Base-by-base conservation (phyloP, 2,329 filamentous ascomycete species). In the Dendryphion nanum region DNA sequence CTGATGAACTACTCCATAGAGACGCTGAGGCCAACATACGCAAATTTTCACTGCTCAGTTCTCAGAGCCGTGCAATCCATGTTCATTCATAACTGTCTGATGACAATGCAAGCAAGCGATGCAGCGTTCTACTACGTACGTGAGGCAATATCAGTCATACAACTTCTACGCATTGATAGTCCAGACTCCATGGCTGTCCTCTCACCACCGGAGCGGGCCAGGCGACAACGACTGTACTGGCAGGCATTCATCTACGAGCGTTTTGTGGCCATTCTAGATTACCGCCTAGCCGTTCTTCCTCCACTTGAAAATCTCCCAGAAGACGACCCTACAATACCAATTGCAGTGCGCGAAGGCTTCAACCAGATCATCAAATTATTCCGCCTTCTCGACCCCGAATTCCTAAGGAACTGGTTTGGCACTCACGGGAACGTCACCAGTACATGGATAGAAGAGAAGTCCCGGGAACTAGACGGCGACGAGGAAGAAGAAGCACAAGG, bases 191-290 rank as follows among this genome's bases (percentile, higher is more conserved):
- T 66, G 41, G 45, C 44, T 4, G 47, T 44, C 1, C 42, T 74
- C 1, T 44, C 56, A 4, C 50, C 52, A 3, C 48, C 64, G 2
- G 69, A 74, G 36, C 56, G 66, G 17, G 64, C 69, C 17, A 59
- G 65, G 33, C 54, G 71, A 33, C 73, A 77, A 44, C 65, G 76
- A 3, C 55, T 77, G 1, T 78, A 79, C 52, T 79, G 76, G 75
- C 70, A 77, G 44, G 70, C 69, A 10, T 79, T 74, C 47, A 75
- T 79, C 20, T 75, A 79, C 42, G 77, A 79, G 50, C 70, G 77
- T 13, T 79, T 79, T 50, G 50, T 76, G n/a, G 72, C 72, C 21
- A 71, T 79, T 18, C 61, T 74, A 4, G 70, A 75, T 26, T 75
- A 75, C 30, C 70, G 70, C 4, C 63, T 59, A n/a, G 61, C 66